Evolutionary conservation across 2,329 filamentous ascomycete genomes (phyloP), one percentile per base, ranked within the genome.

Genomic region (Colletotrichum gigasporum): DNA sequence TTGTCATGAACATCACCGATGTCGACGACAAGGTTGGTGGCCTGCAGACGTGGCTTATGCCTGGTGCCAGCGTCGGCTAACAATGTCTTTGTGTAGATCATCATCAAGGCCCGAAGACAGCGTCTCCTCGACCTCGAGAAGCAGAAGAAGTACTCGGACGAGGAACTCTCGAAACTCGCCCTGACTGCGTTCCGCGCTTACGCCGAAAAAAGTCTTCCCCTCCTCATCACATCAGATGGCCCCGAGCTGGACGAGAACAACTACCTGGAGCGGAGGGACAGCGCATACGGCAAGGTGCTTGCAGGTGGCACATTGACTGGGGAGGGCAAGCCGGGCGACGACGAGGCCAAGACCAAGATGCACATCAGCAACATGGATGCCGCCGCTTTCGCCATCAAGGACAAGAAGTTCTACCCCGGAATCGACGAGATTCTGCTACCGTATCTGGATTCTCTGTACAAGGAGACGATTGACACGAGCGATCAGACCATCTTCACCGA

Each of bases 1-100:
- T 96, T 79, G 92, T 97, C 69, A 96, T 96, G 90, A 97, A 97
- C 79, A 93, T 96, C 67, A 97, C 94, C 26, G 94, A 95, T 71
- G 86, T 95, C 37, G 91, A 94, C 70, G 89, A 92, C 77, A 91
- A 91, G 84, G 87, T 88, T 71, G 67, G 73, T 28, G 2, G 5
- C n/a, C 18, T 6, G 0, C 1, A 16, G 7, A 5, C 4, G 1
- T 10, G 7, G 10, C 7, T 3, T 14, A 9, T 10, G 22, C 5
- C 12, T 22, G 12, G 14, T 1, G 1, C 6, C 10, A 5, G 10
- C 4, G 4, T 16, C 41, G 3, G 2, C 57, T 42, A 7, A 48
- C 26, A 9, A 18, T 7, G 14, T 10, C n/a, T 10, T 2, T 7
- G 5, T 58, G 44, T 68, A 86, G 84, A 87, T 87, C 65, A 87